Evolutionary conservation across 2,329 filamentous ascomycete species (phyloP), one percentile per base, ranked within the genome.

Genomic region (Fusarium tanahbumbuense): DNA sequence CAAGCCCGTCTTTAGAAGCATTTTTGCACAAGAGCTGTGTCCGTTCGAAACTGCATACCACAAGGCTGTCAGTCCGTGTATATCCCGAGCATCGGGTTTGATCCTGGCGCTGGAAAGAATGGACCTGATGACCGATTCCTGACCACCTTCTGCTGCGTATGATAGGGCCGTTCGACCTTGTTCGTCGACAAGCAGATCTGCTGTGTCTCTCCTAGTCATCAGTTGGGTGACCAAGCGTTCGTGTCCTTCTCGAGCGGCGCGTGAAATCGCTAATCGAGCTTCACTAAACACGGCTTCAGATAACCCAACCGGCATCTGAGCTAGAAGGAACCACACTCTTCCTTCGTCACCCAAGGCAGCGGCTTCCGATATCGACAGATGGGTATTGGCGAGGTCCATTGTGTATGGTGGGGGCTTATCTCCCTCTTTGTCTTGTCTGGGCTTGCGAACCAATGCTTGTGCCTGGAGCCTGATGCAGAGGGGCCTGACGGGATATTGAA

Each of bases 121-220:
- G 0, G 42, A 22, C 16, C 15, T 54, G 5, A 61, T 27, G 3
- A 56, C 23, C 0, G 23, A 16, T 15, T 28, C 40, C 2, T 41
- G 53, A 0, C 63, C 58, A 3, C 20, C 27, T 15, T 64, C 52
- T 1, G 63, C 63, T 7, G 67, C 63, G 2, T 64, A 37, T 0
- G 42, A 64, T 0, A 71, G 67, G 0, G 22, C 40, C 9, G 68
- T 56, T 4, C 63, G 52, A 6, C 45, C 44, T 5, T 20, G 3
- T 2, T 3, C 25, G 5, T 64, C 48, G 1, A 15, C 4, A 2
- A 47, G 12, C 2, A 60, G 13, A 6, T 13, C 4, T 0, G 55
- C 15, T 9, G 45, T 70, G 20, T 70, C 67, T 42, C 25, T 44
- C 20, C 66, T 50, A 2, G 45, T 41, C 34, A 70, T 25, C 0